Percentiles rank a stretch among this genome's conserved stretches.
Evolutionary conservation across 176 grass and related monocot species (phyloP).

Genomic region (Carex scoparia): DNA sequence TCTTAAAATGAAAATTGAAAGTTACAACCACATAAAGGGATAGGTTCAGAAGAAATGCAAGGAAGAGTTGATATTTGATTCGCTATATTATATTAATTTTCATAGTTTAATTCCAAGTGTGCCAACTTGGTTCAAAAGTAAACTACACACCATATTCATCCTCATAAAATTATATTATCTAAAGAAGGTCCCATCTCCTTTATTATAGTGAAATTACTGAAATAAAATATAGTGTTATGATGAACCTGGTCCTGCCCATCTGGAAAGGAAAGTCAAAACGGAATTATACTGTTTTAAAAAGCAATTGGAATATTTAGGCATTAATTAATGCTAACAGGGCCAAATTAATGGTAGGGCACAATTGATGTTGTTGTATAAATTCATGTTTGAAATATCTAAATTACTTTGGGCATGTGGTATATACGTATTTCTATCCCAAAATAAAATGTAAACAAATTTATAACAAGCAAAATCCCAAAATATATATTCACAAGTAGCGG

Average conservation of each 20-base stretch:
- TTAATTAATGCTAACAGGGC: no score
- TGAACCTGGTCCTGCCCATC: background rate
- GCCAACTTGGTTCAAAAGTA: background rate
- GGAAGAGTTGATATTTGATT: no score
- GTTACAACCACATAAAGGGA: background rate
- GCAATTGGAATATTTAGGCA: background rate
- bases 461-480: no score
- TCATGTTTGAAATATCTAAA: no score
- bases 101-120: background rate
- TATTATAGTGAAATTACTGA: background rate
- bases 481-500: no score
- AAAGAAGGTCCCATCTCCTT: background rate
- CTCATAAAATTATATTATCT: background rate
- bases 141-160: background rate
- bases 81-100: no score
- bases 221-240: background rate
- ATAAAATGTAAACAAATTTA: no score
- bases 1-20: no score
- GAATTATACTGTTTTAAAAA: background rate
- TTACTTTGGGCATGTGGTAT: no score
- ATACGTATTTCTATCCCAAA: no score
- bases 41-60: background rate
- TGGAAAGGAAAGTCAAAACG: background rate
- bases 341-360: no score
- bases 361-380: no score